Conservation (phyloP, 208 protist species). For the Blechomonas ayalai region DNA sequence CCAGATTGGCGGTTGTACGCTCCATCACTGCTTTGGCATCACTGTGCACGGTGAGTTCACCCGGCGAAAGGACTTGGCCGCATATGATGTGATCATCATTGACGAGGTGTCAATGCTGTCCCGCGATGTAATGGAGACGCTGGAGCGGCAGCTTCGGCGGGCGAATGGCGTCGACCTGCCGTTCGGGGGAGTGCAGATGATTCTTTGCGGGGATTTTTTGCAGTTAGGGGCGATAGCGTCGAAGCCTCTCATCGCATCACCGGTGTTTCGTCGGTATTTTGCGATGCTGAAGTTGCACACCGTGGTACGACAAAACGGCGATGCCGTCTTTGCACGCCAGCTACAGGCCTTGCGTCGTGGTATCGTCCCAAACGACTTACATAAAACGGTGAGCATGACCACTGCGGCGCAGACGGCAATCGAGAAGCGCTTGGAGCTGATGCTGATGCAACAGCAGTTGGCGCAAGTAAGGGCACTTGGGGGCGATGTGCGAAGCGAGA, state of each 20-base stretch:
- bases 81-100: slow-evolving; percentile 88
- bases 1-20: slow-evolving; percentile 75
- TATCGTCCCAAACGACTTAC: slow-evolving; percentile 43
- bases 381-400: slow-evolving; percentile 50
- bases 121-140: slow-evolving; percentile 64
- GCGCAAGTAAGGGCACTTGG: slow-evolving; percentile 8
- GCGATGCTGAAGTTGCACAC: slow-evolving; percentile 70
- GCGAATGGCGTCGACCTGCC: slow-evolving; percentile 73
- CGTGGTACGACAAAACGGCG: slow-evolving; percentile 43
- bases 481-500: slow-evolving; percentile 6
- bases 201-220: slow-evolving; percentile 90
- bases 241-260: slow-evolving; percentile 47
- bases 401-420: slow-evolving; percentile 12
- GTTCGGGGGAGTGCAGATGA: slow-evolving; percentile 91
- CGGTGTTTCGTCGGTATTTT: slow-evolving; percentile 72
- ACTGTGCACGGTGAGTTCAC: slow-evolving; percentile 69
- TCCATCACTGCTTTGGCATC: slow-evolving; percentile 87
- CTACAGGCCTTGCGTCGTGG: slow-evolving; percentile 72
- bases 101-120: slow-evolving; percentile 91
- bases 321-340: slow-evolving; percentile 47
- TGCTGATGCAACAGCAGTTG: slow-evolving; percentile 13
- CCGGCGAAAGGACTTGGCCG: slow-evolving; percentile 44
- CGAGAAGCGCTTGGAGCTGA: slow-evolving; percentile 10
- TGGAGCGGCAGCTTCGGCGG: slow-evolving; percentile 69
- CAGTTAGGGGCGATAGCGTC: slow-evolving; percentile 78